Evolutionary conservation across 176 grass and related monocot genomes (phyloP).

Genomic region (Triticum monococcum): DNA sequence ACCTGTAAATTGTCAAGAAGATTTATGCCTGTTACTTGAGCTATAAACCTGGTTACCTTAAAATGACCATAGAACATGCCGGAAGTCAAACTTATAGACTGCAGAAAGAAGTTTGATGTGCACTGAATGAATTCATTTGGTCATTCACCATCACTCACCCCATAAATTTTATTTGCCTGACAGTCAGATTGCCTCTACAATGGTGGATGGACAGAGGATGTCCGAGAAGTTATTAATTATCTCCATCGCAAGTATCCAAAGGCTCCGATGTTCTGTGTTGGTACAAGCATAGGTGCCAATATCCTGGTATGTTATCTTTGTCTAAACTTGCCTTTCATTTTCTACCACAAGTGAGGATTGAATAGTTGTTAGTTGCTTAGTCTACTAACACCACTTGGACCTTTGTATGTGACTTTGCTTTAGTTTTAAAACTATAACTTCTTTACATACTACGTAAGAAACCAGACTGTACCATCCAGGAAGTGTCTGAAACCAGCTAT

Average conservation of each 20-base stretch:
- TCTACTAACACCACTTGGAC: background rate
- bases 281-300: slow-evolving; percentile 98
- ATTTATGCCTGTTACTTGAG: slow-evolving; percentile 2
- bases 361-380: background rate
- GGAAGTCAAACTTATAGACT: background rate
- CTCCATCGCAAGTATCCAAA: slow-evolving; percentile 74
- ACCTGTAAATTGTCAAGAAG: background rate
- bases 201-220: slow-evolving; percentile 93
- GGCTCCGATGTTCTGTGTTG: slow-evolving; percentile 77
- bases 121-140: slow-evolving; percentile 23
- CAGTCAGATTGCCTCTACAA: slow-evolving; percentile 97
- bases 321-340: background rate
- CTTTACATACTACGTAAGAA: slow-evolving; percentile 7
- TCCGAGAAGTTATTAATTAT: slow-evolving; percentile 78
- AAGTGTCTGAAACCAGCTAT: background rate
- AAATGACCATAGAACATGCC: slow-evolving; percentile 3
- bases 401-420: background rate
- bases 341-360: background rate
- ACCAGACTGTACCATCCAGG: background rate
- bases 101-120: slow-evolving; percentile 11
- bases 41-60: background rate
- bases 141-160: slow-evolving; percentile 22
- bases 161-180: slow-evolving; percentile 28
- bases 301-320: slow-evolving; percentile 59
- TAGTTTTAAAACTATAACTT: background rate